A percentile compares a stretch with the other conserved stretches of the same genome.
Evolutionary conservation across 2,329 filamentous ascomycete species (phyloP).

Genomic region (Fusarium subtropicale): DNA sequence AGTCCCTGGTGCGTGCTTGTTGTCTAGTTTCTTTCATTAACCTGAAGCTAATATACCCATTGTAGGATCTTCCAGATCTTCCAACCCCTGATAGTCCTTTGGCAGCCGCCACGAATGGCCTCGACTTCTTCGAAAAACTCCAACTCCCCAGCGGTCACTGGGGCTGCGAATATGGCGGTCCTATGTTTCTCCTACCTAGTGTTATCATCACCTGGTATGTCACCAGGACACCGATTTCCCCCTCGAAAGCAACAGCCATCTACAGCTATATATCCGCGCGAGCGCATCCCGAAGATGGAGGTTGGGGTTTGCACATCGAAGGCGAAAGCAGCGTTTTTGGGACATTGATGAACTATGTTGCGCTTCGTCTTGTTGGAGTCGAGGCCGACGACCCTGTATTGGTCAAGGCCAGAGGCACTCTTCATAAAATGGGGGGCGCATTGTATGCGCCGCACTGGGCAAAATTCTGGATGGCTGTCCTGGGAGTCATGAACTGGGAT

Average conservation of each 20-base stretch:
- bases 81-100: slow-evolving; percentile 77
- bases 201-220: slow-evolving; percentile 88
- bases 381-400: slow-evolving; percentile 85
- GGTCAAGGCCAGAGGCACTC: slow-evolving; percentile 82
- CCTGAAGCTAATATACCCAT: slow-evolving; percentile 10
- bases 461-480: slow-evolving; percentile 92
- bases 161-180: slow-evolving; percentile 97
- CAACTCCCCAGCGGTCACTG: slow-evolving; percentile 92
- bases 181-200: slow-evolving; percentile 93
- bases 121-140: slow-evolving; percentile 88
- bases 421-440: slow-evolving; percentile 89
- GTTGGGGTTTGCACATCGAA: slow-evolving; percentile 97
- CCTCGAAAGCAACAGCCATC: slow-evolving; percentile 85
- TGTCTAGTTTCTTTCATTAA: neutral
- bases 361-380: slow-evolving; percentile 83
- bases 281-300: slow-evolving; percentile 88
- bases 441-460: slow-evolving; percentile 90
- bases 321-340: slow-evolving; percentile 93
- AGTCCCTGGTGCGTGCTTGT: slow-evolving; percentile 73
- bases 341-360: slow-evolving; percentile 87
- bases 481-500: slow-evolving; percentile 89
- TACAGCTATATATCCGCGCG: slow-evolving; percentile 91
- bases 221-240: slow-evolving; percentile 86
- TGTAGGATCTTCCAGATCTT: slow-evolving; percentile 78
- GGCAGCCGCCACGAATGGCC: slow-evolving; percentile 82